Percentiles rank a stretch among this genome's conserved stretches.
These are phyloP conservation scores for Paecilomyces variotii DNA, from an alignment of 2,329 filamentous ascomycete genomes.

Conservation along the genomic window DNA sequence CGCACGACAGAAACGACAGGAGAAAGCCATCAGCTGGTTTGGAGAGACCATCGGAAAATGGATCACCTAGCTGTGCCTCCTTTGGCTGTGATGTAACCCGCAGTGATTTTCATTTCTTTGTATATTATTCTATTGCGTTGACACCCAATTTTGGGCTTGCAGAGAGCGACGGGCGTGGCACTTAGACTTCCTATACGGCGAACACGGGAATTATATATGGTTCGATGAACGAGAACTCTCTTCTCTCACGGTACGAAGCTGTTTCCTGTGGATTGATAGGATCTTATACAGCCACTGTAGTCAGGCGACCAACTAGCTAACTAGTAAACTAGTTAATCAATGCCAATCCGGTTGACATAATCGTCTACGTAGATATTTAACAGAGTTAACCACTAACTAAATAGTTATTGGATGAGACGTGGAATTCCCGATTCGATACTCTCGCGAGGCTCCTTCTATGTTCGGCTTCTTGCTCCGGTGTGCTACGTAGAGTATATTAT, in stretches of 20 bases:
- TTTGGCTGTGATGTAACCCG: background rate
- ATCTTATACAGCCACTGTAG: no score
- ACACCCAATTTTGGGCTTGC: background rate
- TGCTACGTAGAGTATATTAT: background rate
- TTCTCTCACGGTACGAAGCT: background rate
- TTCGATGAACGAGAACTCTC: background rate
- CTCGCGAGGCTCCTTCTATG: background rate
- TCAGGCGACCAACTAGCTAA: no score
- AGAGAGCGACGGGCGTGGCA: background rate
- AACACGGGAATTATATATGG: background rate
- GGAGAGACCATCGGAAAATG: slow-evolving; percentile 37
- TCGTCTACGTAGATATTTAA: background rate
- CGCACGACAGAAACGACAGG: slow-evolving; percentile 28
- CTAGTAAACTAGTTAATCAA: background rate
- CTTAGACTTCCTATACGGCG: background rate
- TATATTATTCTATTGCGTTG: background rate
- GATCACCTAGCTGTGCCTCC: slow-evolving; percentile 21
- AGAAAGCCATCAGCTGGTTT: slow-evolving; percentile 35
- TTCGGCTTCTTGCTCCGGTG: background rate
- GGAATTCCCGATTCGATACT: background rate
- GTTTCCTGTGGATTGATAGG: background rate
- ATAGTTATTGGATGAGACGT: background rate
- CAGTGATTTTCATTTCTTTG: background rate
- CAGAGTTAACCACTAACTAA: no score
- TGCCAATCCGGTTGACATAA: background rate